phyloP scores from a whole-genome alignment of 345 rosid genomes.

The Citropsis articulata region DNA sequence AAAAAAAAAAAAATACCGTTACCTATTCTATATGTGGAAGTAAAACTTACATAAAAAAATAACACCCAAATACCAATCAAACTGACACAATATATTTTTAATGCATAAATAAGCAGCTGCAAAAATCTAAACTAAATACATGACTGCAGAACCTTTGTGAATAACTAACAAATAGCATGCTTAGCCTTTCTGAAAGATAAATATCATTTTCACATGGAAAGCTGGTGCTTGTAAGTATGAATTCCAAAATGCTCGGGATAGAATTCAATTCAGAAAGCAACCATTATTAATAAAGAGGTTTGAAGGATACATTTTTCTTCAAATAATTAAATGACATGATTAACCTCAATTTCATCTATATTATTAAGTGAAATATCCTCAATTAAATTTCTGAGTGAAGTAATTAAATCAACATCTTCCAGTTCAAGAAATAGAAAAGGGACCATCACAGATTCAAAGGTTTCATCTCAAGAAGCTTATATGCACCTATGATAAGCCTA shows the following conservation, averaged over 20 bases:
- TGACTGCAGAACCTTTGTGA: background rate
- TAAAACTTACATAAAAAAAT: slow-evolving; percentile 6
- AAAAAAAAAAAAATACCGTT: slow-evolving; percentile 12
- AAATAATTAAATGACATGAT: background rate
- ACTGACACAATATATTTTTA: background rate
- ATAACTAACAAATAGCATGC: background rate
- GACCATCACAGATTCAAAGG: background rate
- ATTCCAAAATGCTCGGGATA: background rate
- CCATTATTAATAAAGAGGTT: background rate
- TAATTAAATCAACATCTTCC: background rate
- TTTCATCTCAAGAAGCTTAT: background rate
- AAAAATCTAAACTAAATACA: background rate
- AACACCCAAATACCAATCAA: background rate
- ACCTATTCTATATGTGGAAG: slow-evolving; percentile 3
- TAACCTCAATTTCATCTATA: background rate
- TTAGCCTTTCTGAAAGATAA: background rate
- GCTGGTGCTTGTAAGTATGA: background rate
- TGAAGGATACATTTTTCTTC: background rate
- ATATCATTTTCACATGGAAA: background rate
- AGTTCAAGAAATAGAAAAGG: background rate
- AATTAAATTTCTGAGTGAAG: background rate
- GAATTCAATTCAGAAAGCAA: background rate
- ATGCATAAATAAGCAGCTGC: background rate
- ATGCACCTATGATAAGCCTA: background rate
- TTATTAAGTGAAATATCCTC: background rate